Base-by-base conservation (phyloP, 495 filamentous ascomycete genomes). In the Trichoderma reesei region DNA sequence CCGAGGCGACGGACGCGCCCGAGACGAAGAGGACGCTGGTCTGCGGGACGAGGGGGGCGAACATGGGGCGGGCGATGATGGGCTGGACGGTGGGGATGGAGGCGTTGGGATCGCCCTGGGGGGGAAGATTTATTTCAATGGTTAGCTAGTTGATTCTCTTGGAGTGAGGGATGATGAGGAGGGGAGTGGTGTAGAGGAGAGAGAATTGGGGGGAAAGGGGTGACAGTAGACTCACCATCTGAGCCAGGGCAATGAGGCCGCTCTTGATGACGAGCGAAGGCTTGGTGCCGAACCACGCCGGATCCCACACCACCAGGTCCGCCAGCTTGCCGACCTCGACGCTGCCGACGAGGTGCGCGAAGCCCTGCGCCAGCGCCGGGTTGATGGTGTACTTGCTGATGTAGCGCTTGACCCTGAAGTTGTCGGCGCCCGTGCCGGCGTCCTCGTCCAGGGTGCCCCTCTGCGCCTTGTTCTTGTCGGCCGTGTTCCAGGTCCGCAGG, bases 311-410 rank as follows among this genome's bases (percentile, higher is more conserved):
- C 0, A 96, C 90, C 63, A 98, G 69, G 73, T 98, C 94, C 1
- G 95, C 94, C 38, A 98, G 70, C 77, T 96, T 98, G 39, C 92
- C 94, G 1, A 89, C 83, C 74, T 96, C 92, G 41, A 98, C 76
- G 65, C 87, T 91, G 3, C 94, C 94, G 68, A 98, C 86, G 1
- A 96, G 63, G 72, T 98, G 95, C 3, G 81, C 78, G 91, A 98
- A 95, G 26, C 94, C 94, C 75, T 98, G 95, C 1, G 94, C 85
- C 61, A 98, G 81, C 6, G 92, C 92, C 13, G 94, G 95, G 78
- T 98, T 98, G 79, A 98, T 88, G 16, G 94, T 98, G 73, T 98
- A 97, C 76, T 98, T 98, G 78, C 88, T 90, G 41, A 98, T 82
- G 73, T 98, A 98, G 10, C 94, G 75, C 79, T 92, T 96, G 1